phyloP scores from a whole-genome alignment of 768 basidiomycete species.

The Leccinellum luteum region DNA sequence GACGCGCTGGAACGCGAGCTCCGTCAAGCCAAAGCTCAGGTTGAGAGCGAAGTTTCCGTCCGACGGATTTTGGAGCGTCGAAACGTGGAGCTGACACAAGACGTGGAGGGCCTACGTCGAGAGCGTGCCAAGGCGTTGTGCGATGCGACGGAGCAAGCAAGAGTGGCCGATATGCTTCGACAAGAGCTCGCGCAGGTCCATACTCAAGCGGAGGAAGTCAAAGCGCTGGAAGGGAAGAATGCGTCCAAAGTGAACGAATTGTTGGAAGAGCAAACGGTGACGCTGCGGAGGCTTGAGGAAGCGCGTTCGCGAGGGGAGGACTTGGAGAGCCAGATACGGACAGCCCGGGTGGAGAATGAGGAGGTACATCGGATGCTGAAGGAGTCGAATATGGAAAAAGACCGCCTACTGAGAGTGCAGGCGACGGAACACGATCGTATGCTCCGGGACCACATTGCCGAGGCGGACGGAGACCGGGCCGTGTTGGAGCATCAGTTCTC shows the following conservation, averaged over 20 bases:
- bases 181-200: conserved; percentile 62
- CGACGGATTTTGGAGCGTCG: conserved; percentile 64
- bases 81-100: conserved; percentile 52
- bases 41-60: conserved; percentile 61
- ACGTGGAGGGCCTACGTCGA: conserved; percentile 53
- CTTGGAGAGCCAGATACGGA: conserved; percentile 70
- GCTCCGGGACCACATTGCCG: conserved; percentile 85
- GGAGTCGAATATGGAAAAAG: conserved; percentile 74
- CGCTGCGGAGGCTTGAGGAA: conserved; percentile 68
- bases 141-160: conserved; percentile 68
- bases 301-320: conserved; percentile 73
- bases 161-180: conserved; percentile 53
- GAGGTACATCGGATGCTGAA: conserved; percentile 61
- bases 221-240: conserved; percentile 62
- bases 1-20: conserved; percentile 64
- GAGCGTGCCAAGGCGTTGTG: conserved; percentile 57
- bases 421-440: conserved; percentile 63
- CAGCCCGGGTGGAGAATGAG: conserved; percentile 67
- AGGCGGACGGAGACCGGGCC: conserved; percentile 91
- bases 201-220: conserved; percentile 65
- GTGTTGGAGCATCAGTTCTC: conserved; percentile 87
- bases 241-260: conserved; percentile 60
- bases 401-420: conserved; percentile 68
- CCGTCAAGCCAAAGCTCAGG: conserved; percentile 56
- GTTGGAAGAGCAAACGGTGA: conserved; percentile 74